Base-by-base conservation (phyloP, 2,329 filamentous ascomycete genomes). In the Nemania serpens region DNA sequence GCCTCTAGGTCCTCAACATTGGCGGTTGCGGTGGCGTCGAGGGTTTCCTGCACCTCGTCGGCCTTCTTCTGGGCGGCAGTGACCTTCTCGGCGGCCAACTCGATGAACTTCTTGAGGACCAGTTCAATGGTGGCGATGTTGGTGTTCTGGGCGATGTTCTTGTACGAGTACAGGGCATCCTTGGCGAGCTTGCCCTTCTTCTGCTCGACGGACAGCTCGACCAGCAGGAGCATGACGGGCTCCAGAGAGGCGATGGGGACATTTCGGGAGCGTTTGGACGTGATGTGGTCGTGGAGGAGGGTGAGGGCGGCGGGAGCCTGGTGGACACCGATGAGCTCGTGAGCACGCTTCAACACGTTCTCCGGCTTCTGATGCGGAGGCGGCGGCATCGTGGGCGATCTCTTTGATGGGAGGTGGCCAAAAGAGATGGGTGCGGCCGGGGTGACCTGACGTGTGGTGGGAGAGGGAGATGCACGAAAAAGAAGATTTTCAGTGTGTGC, bases 131-230 rank as follows among this genome's bases (percentile, higher is more conserved):
- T 99, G 71, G 88, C 93, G 69, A 99, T 93, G 76, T 98, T 98
- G 71, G 94, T 97, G 82, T 99, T 99, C 79, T 99, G 95, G 58
- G 93, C 94, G 70, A 97, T 98, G 79, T 99, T 99, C 85, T 99
- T 99, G 86, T 99, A 99, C 78, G 97, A 95, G 78, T 98, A 99
- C 50, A 99, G 85, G 64, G 95, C 95, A 81, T 99, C 95, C 85
- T 99, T 99, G 78, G 94, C 95, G 63, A 95, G 86, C 81, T 99
- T 99, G 72, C 95, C 95, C 82, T 98, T 99, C 81, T 95, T 93
- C 73, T 97, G 88, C 75, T 98, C 94, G 73, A 99, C 95, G 69
- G 91, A 97, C 62, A 98, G 87, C 80, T 98, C 93, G 73, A 99
- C 94, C 75, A 99, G 89, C 69, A 97, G 89, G 79, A 98, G 85